These are phyloP conservation scores for Suhomyces maxii DNA, from an alignment of 1,139 yeast genomes.

Conservation along the genomic window DNA sequence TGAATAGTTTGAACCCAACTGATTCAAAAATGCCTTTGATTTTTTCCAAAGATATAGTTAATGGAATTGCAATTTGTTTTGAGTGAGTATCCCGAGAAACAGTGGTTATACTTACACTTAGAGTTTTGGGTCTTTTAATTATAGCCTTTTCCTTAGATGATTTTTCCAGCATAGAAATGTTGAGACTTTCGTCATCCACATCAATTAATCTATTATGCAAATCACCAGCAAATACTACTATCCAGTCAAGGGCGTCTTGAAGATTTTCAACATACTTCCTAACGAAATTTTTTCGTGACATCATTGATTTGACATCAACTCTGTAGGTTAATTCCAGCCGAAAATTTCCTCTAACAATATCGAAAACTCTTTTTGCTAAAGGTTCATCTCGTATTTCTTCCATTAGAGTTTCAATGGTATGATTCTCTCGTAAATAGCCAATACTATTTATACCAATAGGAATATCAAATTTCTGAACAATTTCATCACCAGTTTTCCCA, in stretches of 20 bases:
- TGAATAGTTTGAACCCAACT: slow-evolving; percentile 32
- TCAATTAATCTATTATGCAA: slow-evolving; percentile 69
- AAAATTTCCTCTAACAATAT: slow-evolving; percentile 65
- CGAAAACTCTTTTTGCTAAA: slow-evolving; percentile 51
- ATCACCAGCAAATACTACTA: slow-evolving; percentile 81
- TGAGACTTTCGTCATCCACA: slow-evolving; percentile 64
- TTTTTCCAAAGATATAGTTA: slow-evolving; percentile 40
- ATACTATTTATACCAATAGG: slow-evolving; percentile 46
- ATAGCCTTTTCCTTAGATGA: slow-evolving; percentile 23
- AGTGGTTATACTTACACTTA: slow-evolving; percentile 39
- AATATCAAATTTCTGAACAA: slow-evolving; percentile 45
- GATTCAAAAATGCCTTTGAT: slow-evolving; percentile 31
- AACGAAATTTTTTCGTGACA: slow-evolving; percentile 76
- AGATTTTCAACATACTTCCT: slow-evolving; percentile 51
- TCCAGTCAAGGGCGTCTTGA: slow-evolving; percentile 74
- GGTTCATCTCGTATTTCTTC: slow-evolving; percentile 36
- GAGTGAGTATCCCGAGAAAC: slow-evolving; percentile 33
- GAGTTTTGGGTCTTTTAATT: slow-evolving; percentile 53
- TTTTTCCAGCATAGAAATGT: slow-evolving; percentile 29
- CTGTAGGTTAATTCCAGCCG: slow-evolving; percentile 54
- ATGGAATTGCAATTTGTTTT: slow-evolving; percentile 46
- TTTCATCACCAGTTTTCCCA: slow-evolving; percentile 77
- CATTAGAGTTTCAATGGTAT: slow-evolving; percentile 34
- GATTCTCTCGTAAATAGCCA: slow-evolving; percentile 48
- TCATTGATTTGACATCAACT: slow-evolving; percentile 79